These are phyloP conservation scores for Corylus americana DNA, from an alignment of 306 rosid species.

Conservation along the genomic window DNA sequence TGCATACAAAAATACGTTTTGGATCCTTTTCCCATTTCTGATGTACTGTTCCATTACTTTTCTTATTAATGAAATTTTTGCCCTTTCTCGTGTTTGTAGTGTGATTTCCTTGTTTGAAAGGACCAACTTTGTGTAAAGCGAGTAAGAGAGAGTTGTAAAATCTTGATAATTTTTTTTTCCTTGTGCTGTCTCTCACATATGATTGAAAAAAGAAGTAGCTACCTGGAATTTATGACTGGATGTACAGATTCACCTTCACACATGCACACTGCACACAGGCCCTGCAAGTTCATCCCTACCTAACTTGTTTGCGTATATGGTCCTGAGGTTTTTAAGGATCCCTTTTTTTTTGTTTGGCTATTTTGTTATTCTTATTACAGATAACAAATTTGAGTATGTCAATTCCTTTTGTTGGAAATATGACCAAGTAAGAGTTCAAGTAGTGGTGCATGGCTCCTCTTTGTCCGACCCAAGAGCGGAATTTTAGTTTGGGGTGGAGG, in stretches of 20 bases:
- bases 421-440: background rate
- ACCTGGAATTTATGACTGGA: background rate
- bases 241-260: background rate
- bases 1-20: background rate
- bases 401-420: background rate
- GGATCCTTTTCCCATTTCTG: background rate
- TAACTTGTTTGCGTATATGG: background rate
- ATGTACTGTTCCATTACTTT: background rate
- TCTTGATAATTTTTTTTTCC: background rate
- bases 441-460: background rate
- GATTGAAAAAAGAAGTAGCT: background rate
- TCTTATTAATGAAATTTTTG: background rate
- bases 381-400: background rate
- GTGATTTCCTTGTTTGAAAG: background rate
- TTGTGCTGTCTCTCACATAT: background rate
- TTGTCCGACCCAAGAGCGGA: no score
- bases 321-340: background rate
- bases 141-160: background rate
- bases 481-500: no score
- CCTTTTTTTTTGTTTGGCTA: background rate
- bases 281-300: background rate
- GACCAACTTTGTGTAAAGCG: background rate
- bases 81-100: background rate
- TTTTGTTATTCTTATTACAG: no score
- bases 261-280: no score